phyloP scores from a whole-genome alignment of 768 basidiomycete genomes.

The Artomyces pyxidatus region DNA sequence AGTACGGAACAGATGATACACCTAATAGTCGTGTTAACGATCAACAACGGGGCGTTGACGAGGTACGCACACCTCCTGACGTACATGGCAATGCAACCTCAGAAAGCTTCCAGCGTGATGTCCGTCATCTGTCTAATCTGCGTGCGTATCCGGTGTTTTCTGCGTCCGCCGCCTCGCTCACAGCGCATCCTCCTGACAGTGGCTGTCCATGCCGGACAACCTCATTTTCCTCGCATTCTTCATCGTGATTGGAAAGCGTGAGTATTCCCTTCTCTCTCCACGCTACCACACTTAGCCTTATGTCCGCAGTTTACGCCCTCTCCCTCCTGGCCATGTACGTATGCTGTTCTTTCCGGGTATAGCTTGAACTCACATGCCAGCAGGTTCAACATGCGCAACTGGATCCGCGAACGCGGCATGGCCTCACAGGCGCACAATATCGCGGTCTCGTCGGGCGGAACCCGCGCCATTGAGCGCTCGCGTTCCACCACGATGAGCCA shows the following conservation, averaged over 20 bases:
- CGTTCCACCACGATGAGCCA: background rate
- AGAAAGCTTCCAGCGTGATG: background rate
- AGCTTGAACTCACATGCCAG: too few species aligned
- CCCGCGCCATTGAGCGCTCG: background rate
- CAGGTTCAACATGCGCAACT: constrained; percentile 1
- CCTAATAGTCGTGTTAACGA: background rate
- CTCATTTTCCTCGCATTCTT: background rate
- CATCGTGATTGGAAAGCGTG: background rate
- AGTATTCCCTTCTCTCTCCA: background rate
- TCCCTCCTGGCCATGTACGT: background rate
- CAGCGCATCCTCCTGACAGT: background rate
- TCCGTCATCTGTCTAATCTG: background rate
- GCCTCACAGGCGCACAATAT: background rate
- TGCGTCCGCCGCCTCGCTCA: too few species aligned
- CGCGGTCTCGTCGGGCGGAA: background rate
- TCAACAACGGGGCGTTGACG: background rate
- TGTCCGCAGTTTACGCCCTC: background rate
- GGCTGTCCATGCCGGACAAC: background rate
- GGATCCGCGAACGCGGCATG: background rate
- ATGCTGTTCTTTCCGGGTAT: too few species aligned
- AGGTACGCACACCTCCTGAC: too few species aligned
- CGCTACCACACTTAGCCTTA: too few species aligned
- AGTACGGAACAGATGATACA: background rate
- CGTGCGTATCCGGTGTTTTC: background rate
- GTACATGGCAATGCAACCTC: background rate